Conservation (phyloP, 2,329 filamentous ascomycete species). For the Xylaria sp. region DNA sequence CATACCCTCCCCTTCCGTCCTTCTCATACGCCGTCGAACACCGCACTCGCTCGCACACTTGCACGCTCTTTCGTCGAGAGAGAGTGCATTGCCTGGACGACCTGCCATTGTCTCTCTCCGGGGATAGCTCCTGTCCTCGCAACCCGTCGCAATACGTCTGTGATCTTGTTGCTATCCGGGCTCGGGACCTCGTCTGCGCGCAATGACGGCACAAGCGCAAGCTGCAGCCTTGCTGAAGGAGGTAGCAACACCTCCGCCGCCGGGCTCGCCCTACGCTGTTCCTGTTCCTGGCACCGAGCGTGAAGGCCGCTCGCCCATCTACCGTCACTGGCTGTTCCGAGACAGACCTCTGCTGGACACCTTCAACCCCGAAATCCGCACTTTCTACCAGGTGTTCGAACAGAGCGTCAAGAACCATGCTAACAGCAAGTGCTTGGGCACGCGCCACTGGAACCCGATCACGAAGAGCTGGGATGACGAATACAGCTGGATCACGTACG, state of each 20-base stretch:
- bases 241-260: conserved; percentile 58
- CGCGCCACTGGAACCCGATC: conserved; percentile 68
- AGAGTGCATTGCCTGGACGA: not conserved
- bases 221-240: conserved; percentile 43
- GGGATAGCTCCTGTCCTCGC: not conserved
- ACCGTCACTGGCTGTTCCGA: conserved; percentile 74
- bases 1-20: not conserved
- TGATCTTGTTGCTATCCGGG: not conserved
- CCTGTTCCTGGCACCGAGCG: conserved; percentile 68
- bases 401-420: conserved; percentile 55
- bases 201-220: conserved; percentile 31
- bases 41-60: not conserved
- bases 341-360: conserved; percentile 67
- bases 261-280: conserved; percentile 72
- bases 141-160: not conserved
- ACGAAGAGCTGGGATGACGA: conserved; percentile 68
- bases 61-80: not conserved
- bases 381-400: conserved; percentile 79
- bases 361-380: conserved; percentile 64
- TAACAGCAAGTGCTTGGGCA: conserved; percentile 70
- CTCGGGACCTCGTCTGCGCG: not conserved
- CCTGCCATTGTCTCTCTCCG: not conserved
- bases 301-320: conserved; percentile 68
- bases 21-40: not conserved
- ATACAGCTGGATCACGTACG: conserved; percentile 81